Base-by-base conservation (phyloP, 1,139 yeast species). In the Neolecta irregularis region DNA sequence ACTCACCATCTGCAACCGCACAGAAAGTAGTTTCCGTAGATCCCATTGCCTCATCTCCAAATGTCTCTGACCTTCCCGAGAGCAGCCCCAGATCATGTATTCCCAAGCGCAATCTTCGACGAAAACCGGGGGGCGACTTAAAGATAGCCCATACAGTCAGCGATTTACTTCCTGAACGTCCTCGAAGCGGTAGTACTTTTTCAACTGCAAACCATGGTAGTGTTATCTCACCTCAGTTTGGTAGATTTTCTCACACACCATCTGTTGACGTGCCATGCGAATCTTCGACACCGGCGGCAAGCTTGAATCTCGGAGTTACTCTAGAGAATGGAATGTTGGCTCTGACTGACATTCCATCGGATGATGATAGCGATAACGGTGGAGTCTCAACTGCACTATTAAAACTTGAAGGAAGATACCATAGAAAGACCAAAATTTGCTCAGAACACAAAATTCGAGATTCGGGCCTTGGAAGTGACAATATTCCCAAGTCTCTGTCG, bases 371-470 rank as follows among this genome's bases (percentile, higher is more conserved):
- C 6, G 36, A 25, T 18, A 23, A 24, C 5, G 34, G 20, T 11
- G 32, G 22, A n/a, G 24, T 42, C 9, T 31, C 26, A 9, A 20
- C 23, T n/a, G 38, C 45, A 3, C 28, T 42, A 15, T 17, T 3
- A 32, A 42, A 39, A 28, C 31, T 42, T 3, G 45, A 42, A 32
- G 45, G 45, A 6, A 31, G 28, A 6, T 28, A 29, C 8, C 35
- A 23, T 3, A 11, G 18, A 9, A 13, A 8, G n/a, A n/a, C n/a
- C n/a, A n/a, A n/a, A n/a, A n/a, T n/a, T n/a, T n/a, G n/a, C n/a
- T n/a, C n/a, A n/a, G n/a, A n/a, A n/a, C n/a, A n/a, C n/a, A n/a
- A n/a, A n/a, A n/a, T n/a, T n/a, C n/a, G n/a, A n/a, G n/a, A n/a
- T n/a, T n/a, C n/a, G n/a, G n/a, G n/a, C n/a, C n/a, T n/a, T n/a